Evolutionary conservation across 768 basidiomycete genomes (phyloP), one percentile per base, ranked within the genome.

Genomic region (Artomyces pyxidatus): DNA sequence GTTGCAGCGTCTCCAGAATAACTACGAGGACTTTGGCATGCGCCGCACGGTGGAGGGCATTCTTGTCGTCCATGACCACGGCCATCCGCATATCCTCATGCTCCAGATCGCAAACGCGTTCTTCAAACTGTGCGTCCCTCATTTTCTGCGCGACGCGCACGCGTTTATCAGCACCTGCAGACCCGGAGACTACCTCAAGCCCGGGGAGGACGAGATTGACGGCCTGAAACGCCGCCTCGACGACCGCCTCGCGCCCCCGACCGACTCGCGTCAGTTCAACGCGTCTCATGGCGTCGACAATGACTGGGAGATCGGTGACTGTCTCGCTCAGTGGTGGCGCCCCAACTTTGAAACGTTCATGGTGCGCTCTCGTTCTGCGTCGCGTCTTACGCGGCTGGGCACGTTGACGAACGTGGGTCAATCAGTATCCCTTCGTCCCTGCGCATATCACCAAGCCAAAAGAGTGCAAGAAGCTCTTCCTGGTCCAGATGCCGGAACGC

Each of bases 271-370:
- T n/a, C 86, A 89, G 48, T 88, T 87, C 62, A 82, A 86, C 66
- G 73, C 78, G 26, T 76, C 79, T 0, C 85, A 89, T 52, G 86
- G 83, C 0, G 77, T 84, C 17, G 85, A 84, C 59, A 88, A 88
- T 45, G 90, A 93, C 37, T 99, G 96, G 96, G 88, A 94, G 65
- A 91, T 97, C 32, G 88, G 88, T 1, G 94, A 98, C 58, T 93
- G 91, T 58, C 73, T 98, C n/a, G 91, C 91, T 0, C 92, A 94
- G 63, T 99, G 95, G 94, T 99, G 89, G 88, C 71, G 96, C 42
- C 95, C 95, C 0, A 96, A 96, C 62, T 99, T 96, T 58, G 96
- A 99, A 71, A 94, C 92, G 0, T 98, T 98, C 68, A 94, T 96
- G 87, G 94, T 95, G 58, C 60, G 85, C 75, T 11, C 2, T 14